Percentiles rank a stretch among this genome's conserved stretches.
These are phyloP conservation scores for Plectosphaerella cucumerina DNA, from an alignment of 2,329 filamentous ascomycete genomes.

Conservation along the genomic window DNA sequence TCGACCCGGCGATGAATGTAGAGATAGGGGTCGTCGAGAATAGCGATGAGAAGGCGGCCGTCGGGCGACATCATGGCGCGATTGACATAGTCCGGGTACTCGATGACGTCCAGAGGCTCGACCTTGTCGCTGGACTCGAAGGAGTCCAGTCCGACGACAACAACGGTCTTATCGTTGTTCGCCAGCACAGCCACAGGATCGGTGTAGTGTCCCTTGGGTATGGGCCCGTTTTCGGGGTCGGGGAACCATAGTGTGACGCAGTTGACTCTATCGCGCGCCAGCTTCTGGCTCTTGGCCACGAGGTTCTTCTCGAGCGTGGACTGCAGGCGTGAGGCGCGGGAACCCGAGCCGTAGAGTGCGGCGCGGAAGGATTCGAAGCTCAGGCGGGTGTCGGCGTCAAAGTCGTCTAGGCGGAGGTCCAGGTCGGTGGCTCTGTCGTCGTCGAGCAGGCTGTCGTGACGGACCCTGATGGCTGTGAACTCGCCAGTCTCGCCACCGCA, in stretches of 20 bases:
- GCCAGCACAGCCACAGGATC: conserved; percentile 66
- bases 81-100: conserved; percentile 83
- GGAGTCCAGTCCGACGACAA: conserved; percentile 71
- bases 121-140: conserved; percentile 38
- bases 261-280: conserved; percentile 60
- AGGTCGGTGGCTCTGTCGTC: conserved; percentile 19
- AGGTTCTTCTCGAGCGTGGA: conserved; percentile 34
- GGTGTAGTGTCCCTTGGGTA: conserved; percentile 35
- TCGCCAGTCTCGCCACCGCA: conserved; percentile 86
- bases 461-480: conserved; percentile 73
- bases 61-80: conserved; percentile 92
- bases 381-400: conserved; percentile 28
- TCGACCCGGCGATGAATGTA: conserved; percentile 69
- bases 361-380: conserved; percentile 22
- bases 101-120: conserved; percentile 64
- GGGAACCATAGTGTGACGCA: conserved; percentile 63
- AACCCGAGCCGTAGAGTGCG: conserved; percentile 14
- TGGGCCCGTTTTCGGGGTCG: conserved; percentile 24
- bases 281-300: conserved; percentile 46
- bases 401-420: conserved; percentile 20
- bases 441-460: conserved; percentile 20
- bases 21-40: conserved; percentile 81
- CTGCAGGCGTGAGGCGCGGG: not conserved
- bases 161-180: conserved; percentile 90
- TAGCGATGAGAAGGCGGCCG: conserved; percentile 72